Conservation (phyloP, 1,284 basidiomycete genomes). For the Ceratobasidium sp. region DNA sequence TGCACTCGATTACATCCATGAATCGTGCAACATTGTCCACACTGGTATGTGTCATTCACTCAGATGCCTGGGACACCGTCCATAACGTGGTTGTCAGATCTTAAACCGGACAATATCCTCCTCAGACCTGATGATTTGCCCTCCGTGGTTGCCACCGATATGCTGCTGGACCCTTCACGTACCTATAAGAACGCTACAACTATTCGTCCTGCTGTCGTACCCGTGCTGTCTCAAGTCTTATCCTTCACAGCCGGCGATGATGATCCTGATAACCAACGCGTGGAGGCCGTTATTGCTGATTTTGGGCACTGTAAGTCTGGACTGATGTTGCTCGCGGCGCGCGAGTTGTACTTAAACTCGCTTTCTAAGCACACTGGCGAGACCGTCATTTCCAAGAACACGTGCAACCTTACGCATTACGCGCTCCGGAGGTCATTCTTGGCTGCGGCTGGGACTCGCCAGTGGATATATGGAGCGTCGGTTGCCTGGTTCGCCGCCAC, state of each 20-base stretch:
- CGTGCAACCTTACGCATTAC: constrained; percentile 4
- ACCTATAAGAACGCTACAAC: not conserved
- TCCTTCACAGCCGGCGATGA: not conserved
- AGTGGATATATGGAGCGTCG: constrained; percentile 26
- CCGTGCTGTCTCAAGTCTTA: not conserved
- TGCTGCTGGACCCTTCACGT: constrained; percentile 4
- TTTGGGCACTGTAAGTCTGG: constrained; percentile 12
- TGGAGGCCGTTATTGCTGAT: not conserved
- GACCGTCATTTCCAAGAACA: constrained; percentile 15
- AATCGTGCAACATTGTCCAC: constrained; percentile 62
- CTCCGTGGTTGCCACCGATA: constrained; percentile 46
- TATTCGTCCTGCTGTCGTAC: constrained; percentile 7
- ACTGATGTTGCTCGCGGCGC: not conserved
- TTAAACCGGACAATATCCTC: constrained; percentile 68
- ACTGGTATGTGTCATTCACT: constrained; percentile 49
- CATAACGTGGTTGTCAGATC: constrained; percentile 54
- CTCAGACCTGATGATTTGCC: constrained; percentile 52
- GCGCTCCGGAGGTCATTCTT: constrained; percentile 18
- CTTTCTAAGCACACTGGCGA: constrained; percentile 3
- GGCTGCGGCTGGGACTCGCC: constrained; percentile 1
- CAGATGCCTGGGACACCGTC: not conserved
- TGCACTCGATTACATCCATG: constrained; percentile 66
- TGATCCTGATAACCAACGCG: not conserved
- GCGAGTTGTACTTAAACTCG: not conserved
- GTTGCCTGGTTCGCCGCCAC: constrained; percentile 1